Evolutionary conservation across 164 flowering plant genomes (phyloP), one percentile per base, ranked within the genome.

Genomic region (Tetrastigma voinierianum): DNA sequence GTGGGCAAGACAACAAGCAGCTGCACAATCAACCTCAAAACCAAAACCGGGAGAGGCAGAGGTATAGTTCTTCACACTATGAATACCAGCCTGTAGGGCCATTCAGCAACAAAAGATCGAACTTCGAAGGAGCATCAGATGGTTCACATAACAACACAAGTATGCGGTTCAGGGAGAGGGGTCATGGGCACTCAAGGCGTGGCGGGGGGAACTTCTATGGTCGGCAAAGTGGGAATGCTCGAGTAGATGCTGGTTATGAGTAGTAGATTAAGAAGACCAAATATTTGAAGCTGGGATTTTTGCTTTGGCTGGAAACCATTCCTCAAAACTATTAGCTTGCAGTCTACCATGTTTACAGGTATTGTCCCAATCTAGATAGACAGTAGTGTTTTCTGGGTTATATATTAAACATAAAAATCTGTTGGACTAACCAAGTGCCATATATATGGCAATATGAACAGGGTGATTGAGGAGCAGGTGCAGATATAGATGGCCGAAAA

Each of bases 61-160:
- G 84, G 77, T 84, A 74, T 44, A 80, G 75, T 74, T 62, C 79
- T 74, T 62, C 79, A 20, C 93, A 88, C 61, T 86, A 76, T 51
- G 97, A 90, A 64, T 93, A 93, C 77, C 94, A 88, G 73, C 95
- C 90, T 23, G 86, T 85, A 60, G 87, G 84, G 64, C 75, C 85
- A 1, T 65, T 76, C 62, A 74, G 69, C 62, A 72, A 68, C 59
- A 72, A 25, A 61, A 85, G 76, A 68, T 54, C 74, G 4, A 71
- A 60, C 46, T 59, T 51, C 65, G 89, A 82, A 49, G 72, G 62
- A 47, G 66, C 51, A 9, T 73, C 67, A 16, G 84, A 80, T 62
- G 75, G 76, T 52, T 62, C 82, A 52, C 80, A 76, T 54, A 72
- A 44, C 68, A 72, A 44, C 68, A 46, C 59, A 15, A 80, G 78